Conservation (phyloP, 441 rosid genomes). For the Monsonia emarginata region DNA sequence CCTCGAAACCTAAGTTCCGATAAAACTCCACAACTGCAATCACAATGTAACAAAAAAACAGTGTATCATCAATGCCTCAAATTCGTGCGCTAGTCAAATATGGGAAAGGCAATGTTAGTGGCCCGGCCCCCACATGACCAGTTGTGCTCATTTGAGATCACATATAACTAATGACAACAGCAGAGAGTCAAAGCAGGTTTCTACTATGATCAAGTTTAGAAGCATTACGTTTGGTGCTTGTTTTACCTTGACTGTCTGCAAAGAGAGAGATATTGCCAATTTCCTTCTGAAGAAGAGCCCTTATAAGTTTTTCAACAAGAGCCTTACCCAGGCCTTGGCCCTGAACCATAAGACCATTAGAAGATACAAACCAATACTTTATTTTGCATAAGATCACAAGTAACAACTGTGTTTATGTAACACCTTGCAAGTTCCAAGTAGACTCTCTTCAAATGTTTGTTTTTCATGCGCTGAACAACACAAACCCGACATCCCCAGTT, state of each 20-base stretch:
- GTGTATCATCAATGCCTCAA: background rate
- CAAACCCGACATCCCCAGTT: background rate
- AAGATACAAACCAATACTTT: slow-evolving; percentile 4
- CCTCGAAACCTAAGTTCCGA: slow-evolving; percentile 76
- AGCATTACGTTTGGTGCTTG: background rate
- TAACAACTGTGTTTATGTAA: background rate
- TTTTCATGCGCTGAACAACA: background rate
- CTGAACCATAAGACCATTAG: slow-evolving; percentile 29
- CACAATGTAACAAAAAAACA: background rate
- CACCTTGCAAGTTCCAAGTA: background rate
- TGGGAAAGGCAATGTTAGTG: background rate
- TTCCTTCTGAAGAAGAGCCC: slow-evolving; percentile 80
- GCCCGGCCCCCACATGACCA: too few species aligned
- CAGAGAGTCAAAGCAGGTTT: background rate
- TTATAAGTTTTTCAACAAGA: slow-evolving; percentile 68
- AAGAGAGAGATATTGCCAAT: slow-evolving; percentile 87
- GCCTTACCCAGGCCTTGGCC: slow-evolving; percentile 93
- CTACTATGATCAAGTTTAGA: background rate
- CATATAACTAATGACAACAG: background rate
- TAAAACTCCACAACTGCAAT: slow-evolving; percentile 85
- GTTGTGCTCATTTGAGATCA: too few species aligned
- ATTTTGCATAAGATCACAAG: slow-evolving; percentile 1
- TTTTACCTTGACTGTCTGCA: slow-evolving; percentile 85
- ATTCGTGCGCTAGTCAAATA: background rate
- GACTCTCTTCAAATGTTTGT: background rate